Evolutionary conservation across 225 moss, liverwort and hornwort genomes (phyloP).

Genomic region (Sphagnum contortum): DNA sequence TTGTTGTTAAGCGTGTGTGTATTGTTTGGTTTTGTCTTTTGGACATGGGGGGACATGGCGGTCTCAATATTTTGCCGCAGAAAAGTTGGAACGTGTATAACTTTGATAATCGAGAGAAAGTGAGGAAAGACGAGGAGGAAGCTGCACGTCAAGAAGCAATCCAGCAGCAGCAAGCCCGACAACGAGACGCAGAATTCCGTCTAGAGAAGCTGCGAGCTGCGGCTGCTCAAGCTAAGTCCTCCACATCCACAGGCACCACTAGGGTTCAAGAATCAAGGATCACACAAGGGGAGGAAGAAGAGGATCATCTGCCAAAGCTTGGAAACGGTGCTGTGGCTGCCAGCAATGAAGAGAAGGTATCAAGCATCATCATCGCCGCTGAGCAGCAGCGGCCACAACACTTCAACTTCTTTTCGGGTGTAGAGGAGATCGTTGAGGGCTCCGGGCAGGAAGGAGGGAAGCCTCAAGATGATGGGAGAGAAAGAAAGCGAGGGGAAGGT

Average conservation of each 20-base stretch:
- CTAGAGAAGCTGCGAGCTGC: conserved; percentile 73
- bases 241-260: conserved; percentile 15
- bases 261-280: conserved; percentile 13
- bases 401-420: conserved; percentile 57
- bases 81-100: conserved; percentile 99
- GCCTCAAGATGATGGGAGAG: conserved; percentile 8
- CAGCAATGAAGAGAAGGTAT: not conserved
- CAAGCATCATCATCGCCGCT: conserved; percentile 19
- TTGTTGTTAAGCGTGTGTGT: too few species aligned
- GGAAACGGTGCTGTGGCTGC: conserved; percentile 9
- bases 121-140: conserved; percentile 82
- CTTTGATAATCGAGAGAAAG: conserved; percentile 87
- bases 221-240: conserved; percentile 46
- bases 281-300: conserved; percentile 15
- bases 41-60: conserved; percentile 91
- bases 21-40: too few species aligned
- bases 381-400: conserved; percentile 46
- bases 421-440: conserved; percentile 38
- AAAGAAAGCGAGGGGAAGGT: conserved; percentile 6
- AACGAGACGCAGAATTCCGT: conserved; percentile 75
- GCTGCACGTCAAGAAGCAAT: conserved; percentile 72
- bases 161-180: conserved; percentile 57
- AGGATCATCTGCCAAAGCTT: conserved; percentile 7
- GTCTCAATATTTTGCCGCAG: conserved; percentile 87
- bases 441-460: conserved; percentile 19